Evolutionary conservation across 495 filamentous ascomycete species (phyloP).

Genomic region (Echria macrotheca): DNA sequence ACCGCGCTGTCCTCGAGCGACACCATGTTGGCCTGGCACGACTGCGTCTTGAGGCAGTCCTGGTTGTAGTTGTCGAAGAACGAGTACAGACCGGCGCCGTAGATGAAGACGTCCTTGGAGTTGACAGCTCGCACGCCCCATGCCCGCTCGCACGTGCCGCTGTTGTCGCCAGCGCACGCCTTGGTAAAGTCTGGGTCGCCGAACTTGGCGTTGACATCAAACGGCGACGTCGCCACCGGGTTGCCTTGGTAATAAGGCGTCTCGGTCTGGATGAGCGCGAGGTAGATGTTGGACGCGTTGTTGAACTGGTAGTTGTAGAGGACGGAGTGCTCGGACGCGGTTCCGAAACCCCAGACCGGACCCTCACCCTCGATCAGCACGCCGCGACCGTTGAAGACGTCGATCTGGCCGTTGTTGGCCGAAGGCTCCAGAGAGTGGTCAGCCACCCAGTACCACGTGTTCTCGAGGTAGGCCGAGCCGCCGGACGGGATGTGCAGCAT

Average conservation of each 20-base stretch:
- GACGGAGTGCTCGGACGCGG: constrained; percentile 79
- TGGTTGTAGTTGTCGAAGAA: constrained; percentile 88
- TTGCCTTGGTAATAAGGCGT: constrained; percentile 91
- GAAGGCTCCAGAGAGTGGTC: constrained; percentile 83
- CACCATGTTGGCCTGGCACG: constrained; percentile 86
- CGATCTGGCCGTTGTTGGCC: constrained; percentile 78
- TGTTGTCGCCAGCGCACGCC: constrained; percentile 56
- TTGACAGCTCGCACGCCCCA: constrained; percentile 78
- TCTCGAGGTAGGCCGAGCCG: constrained; percentile 77
- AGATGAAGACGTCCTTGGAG: constrained; percentile 63
- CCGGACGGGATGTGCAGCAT: constrained; percentile 70
- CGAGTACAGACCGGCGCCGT: constrained; percentile 75
- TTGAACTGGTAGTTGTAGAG: constrained; percentile 84
- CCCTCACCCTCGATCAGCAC: constrained; percentile 65
- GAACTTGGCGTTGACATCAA: constrained; percentile 55
- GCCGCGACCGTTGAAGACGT: constrained; percentile 88
- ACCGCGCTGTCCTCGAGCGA: constrained; percentile 67
- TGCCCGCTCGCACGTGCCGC: constrained; percentile 64
- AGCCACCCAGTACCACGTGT: constrained; percentile 92
- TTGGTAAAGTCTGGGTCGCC: constrained; percentile 70
- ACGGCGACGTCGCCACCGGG: constrained; percentile 65
- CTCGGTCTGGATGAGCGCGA: constrained; percentile 83
- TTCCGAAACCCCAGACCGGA: constrained; percentile 69
- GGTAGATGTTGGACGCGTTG: constrained; percentile 76
- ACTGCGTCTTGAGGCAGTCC: constrained; percentile 64